Conservation (phyloP, 805 yeast species). For the Zygoascus bituminiphila region DNA sequence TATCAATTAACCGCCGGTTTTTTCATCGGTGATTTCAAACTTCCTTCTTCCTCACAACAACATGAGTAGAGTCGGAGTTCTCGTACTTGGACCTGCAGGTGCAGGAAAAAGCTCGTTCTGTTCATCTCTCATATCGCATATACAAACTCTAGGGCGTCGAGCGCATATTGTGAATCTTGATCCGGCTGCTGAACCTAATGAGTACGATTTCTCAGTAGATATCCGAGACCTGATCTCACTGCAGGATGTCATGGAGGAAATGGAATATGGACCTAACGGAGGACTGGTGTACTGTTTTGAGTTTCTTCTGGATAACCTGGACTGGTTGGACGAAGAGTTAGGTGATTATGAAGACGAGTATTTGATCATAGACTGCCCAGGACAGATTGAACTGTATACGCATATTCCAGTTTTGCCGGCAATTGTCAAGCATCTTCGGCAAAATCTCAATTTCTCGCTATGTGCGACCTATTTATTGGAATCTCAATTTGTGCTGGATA, state of each 20-base stretch:
- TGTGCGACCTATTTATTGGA: slow-evolving; percentile 92
- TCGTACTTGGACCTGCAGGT: slow-evolving; percentile 96
- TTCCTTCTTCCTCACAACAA: not conserved
- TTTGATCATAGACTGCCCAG: slow-evolving; percentile 92
- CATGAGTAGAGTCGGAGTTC: slow-evolving; percentile 92
- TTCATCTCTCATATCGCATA: slow-evolving; percentile 73
- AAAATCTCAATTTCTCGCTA: slow-evolving; percentile 69
- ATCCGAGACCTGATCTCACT: slow-evolving; percentile 83
- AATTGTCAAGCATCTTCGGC: slow-evolving; percentile 75
- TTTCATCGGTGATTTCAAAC: not conserved
- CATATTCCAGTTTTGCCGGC: slow-evolving; percentile 92
- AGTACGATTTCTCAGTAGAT: slow-evolving; percentile 86
- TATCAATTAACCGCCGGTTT: not conserved
- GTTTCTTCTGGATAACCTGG: slow-evolving; percentile 74
- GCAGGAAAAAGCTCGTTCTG: slow-evolving; percentile 95
- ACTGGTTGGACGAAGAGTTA: slow-evolving; percentile 95
- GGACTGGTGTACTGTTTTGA: slow-evolving; percentile 91
- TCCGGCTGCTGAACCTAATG: slow-evolving; percentile 94
- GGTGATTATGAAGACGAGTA: slow-evolving; percentile 95
- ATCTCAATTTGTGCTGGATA: slow-evolving; percentile 88
- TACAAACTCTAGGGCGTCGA: slow-evolving; percentile 83
- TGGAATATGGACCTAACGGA: slow-evolving; percentile 92
- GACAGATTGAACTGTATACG: slow-evolving; percentile 90
- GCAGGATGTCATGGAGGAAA: slow-evolving; percentile 92
- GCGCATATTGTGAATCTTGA: slow-evolving; percentile 93